Percentiles rank a stretch among this genome's conserved stretches.
Evolutionary conservation across 257 asterid genomes (phyloP).

Genomic region (Lantana camara): DNA sequence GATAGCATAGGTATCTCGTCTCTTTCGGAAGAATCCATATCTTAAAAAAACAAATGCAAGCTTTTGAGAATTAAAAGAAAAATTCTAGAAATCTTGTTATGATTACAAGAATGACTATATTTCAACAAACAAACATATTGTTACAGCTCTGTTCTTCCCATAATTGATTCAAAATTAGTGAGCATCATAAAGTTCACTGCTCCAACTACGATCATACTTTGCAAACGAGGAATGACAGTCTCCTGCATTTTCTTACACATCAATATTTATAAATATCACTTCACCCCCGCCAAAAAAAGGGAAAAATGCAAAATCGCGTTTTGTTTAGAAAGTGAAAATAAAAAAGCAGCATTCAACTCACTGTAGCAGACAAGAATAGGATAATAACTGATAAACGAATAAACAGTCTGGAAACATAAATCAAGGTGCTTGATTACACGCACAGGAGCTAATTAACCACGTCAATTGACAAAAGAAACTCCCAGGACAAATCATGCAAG

Average conservation of each 20-base stretch:
- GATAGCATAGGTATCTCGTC: constrained; percentile 74
- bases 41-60: constrained; percentile 26
- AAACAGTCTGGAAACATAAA: background rate
- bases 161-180: too few relatives aligned
- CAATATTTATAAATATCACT: too few relatives aligned
- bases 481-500: constrained; percentile 19
- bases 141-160: too few relatives aligned
- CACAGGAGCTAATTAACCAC: constrained; percentile 1
- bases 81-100: too few relatives aligned
- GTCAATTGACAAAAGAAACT: background rate
- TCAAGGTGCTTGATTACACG: background rate
- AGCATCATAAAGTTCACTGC: too few relatives aligned
- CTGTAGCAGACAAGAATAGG: background rate
- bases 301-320: background rate
- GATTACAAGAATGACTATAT: background rate
- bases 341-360: constrained; percentile 20
- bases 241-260: too few relatives aligned
- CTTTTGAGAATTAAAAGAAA: background rate
- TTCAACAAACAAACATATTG: too few relatives aligned
- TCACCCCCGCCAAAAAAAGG: too few relatives aligned
- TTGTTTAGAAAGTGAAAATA: background rate
- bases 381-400: background rate
- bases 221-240: too few relatives aligned
- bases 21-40: constrained; percentile 70
- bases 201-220: too few relatives aligned